These are phyloP conservation scores for Aspergillus quadricinctus DNA, from an alignment of 2,329 filamentous ascomycete species.

Conservation along the genomic window DNA sequence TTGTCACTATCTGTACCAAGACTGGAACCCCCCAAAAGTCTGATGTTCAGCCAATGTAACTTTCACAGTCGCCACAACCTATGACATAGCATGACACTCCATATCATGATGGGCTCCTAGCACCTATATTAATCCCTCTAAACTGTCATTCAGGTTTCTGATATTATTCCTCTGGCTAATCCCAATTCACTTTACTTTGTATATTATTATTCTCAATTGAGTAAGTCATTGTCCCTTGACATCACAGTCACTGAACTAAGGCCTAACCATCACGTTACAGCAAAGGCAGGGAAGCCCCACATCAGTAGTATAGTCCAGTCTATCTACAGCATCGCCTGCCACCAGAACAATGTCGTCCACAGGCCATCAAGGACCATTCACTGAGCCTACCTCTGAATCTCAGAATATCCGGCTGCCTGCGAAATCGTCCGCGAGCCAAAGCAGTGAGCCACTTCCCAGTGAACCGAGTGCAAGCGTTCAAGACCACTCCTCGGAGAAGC, in stretches of 20 bases:
- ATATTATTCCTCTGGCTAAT: neutral
- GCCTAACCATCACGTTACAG: neutral
- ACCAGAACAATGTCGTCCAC: constrained; percentile 6
- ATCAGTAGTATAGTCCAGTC: neutral
- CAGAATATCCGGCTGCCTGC: constrained; percentile 7
- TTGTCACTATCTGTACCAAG: neutral
- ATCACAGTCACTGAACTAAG: neutral
- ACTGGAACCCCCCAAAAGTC: neutral
- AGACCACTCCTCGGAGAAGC: constrained; percentile 8
- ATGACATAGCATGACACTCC: neutral
- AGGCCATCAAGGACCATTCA: constrained; percentile 5
- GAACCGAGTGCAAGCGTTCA: neutral
- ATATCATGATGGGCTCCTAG: neutral
- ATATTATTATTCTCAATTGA: neutral
- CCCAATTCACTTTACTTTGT: neutral
- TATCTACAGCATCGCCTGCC: neutral
- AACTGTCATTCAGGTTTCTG: neutral
- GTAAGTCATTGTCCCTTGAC: neutral
- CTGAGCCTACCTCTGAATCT: constrained; percentile 6
- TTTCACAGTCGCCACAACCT: neutral
- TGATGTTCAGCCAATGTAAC: neutral
- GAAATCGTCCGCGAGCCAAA: neutral
- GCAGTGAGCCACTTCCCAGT: neutral
- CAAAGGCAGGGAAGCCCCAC: neutral
- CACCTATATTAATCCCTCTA: neutral